Percentiles rank a stretch among this genome's conserved stretches.
These are phyloP conservation scores for Tephrocybe sp. DNA, from an alignment of 768 basidiomycete species.

Conservation along the genomic window DNA sequence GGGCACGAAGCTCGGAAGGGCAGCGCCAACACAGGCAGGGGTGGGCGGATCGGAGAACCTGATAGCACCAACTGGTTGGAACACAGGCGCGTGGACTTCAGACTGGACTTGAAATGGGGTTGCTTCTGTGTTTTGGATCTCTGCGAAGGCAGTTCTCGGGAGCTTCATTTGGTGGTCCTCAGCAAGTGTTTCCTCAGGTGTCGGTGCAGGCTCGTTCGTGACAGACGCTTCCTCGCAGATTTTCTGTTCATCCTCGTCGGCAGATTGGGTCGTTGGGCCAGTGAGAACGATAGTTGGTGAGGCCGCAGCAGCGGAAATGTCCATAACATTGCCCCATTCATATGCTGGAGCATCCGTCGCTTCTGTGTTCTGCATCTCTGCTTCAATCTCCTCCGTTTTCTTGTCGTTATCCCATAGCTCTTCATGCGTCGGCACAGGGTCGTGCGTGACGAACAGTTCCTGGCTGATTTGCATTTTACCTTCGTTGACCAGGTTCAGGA, in stretches of 20 bases:
- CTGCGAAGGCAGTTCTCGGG: slow-evolving; percentile 1
- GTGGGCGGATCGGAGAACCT: too few species aligned
- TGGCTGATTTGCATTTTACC: not conserved
- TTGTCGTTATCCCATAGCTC: not conserved
- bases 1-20: not conserved
- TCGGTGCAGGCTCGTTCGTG: not conserved
- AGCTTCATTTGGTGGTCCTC: not conserved
- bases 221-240: not conserved
- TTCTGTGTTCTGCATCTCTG: not conserved
- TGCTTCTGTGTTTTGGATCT: not conserved
- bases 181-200: not conserved
- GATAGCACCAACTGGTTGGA: not conserved
- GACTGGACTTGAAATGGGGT: not conserved
- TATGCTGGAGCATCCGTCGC: too few species aligned
- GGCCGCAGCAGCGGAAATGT: not conserved
- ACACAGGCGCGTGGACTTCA: not conserved
- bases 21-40: not conserved
- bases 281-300: slow-evolving; percentile 19
- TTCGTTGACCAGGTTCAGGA: too few species aligned
- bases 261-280: slow-evolving; percentile 8
- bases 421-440: not conserved
- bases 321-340: too few species aligned
- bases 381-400: not conserved
- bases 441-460: not conserved
- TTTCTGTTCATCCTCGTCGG: not conserved